phyloP scores from a whole-genome alignment of 441 rosid genomes.

The Capsella rubella region DNA sequence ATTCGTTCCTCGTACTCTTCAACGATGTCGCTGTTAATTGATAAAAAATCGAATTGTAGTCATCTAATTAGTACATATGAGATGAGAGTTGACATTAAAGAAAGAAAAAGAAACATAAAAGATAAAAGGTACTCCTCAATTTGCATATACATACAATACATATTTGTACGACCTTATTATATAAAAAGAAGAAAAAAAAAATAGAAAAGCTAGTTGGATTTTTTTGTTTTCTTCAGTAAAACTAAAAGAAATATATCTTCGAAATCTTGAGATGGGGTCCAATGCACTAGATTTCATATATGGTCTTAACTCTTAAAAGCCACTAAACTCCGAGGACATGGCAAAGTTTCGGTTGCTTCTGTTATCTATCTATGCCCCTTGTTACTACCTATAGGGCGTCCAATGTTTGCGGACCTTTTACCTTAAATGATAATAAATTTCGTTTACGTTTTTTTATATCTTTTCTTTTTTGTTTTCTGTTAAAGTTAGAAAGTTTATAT shows the following conservation, averaged over 20 bases:
- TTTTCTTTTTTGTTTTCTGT: neutral
- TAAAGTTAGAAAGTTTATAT: neutral
- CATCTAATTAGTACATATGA: conserved; percentile 24
- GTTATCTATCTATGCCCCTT: conserved; percentile 20
- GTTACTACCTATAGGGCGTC: conserved; percentile 14
- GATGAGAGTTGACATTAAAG: neutral
- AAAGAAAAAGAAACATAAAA: too few species aligned
- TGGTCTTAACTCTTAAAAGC: conserved; percentile 3
- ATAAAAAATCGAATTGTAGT: conserved; percentile 7
- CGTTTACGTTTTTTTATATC: neutral
- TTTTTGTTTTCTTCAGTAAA: conserved; percentile 37
- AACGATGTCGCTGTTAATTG: conserved; percentile 57
- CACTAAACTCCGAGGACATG: conserved; percentile 34
- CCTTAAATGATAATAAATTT: neutral
- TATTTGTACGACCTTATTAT: conserved; percentile 8
- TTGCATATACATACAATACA: neutral
- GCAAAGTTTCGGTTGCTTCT: conserved; percentile 32
- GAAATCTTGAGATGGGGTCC: conserved; percentile 46
- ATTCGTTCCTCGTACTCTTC: conserved; percentile 70
- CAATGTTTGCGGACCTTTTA: conserved; percentile 1
- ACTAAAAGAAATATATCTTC: conserved; percentile 38
- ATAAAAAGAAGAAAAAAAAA: neutral
- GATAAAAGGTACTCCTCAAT: neutral
- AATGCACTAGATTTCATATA: conserved; percentile 35
- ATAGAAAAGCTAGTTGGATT: conserved; percentile 36